These are phyloP conservation scores for Taiozyma sp. DNA, from an alignment of 1,139 yeast genomes.

Conservation along the genomic window DNA sequence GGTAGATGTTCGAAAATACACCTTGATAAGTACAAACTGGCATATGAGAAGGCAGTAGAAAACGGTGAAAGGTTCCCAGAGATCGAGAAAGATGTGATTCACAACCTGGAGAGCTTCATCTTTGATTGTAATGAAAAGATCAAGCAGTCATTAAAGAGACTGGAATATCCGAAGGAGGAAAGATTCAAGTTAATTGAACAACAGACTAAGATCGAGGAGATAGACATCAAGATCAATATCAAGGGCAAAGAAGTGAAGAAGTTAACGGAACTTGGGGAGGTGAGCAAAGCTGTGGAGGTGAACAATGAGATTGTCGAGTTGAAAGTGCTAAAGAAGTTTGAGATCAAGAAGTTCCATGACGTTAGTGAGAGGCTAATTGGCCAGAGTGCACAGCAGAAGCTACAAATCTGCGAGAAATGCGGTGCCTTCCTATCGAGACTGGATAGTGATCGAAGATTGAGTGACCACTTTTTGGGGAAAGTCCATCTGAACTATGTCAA, in stretches of 20 bases:
- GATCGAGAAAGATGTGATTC: slow-evolving; percentile 60
- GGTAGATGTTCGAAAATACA: slow-evolving; percentile 81
- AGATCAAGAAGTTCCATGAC: slow-evolving; percentile 49
- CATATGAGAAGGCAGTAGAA: slow-evolving; percentile 55
- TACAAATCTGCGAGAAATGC: slow-evolving; percentile 88
- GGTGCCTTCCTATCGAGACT: slow-evolving; percentile 85
- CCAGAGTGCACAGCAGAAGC: slow-evolving; percentile 82
- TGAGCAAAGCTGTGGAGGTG: slow-evolving; percentile 3
- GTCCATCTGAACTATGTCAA: slow-evolving; percentile 77
- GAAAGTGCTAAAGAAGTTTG: slow-evolving; percentile 39
- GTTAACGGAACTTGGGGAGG: slow-evolving; percentile 30
- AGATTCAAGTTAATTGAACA: slow-evolving; percentile 55
- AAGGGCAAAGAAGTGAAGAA: slow-evolving; percentile 65
- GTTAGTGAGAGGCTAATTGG: slow-evolving; percentile 66
- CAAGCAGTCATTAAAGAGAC: slow-evolving; percentile 54
- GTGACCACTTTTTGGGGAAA: slow-evolving; percentile 89
- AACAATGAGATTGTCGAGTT: slow-evolving; percentile 24
- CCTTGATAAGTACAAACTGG: slow-evolving; percentile 66
- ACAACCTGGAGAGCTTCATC: slow-evolving; percentile 36
- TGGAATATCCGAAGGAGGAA: slow-evolving; percentile 80
- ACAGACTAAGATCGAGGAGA: slow-evolving; percentile 58
- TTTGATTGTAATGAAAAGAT: slow-evolving; percentile 66
- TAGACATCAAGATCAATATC: slow-evolving; percentile 63
- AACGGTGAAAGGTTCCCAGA: slow-evolving; percentile 59
- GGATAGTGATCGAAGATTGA: slow-evolving; percentile 85